Evolutionary conservation across 2,329 filamentous ascomycete genomes (phyloP).

Genomic region (Gliomastix tumulicola): DNA sequence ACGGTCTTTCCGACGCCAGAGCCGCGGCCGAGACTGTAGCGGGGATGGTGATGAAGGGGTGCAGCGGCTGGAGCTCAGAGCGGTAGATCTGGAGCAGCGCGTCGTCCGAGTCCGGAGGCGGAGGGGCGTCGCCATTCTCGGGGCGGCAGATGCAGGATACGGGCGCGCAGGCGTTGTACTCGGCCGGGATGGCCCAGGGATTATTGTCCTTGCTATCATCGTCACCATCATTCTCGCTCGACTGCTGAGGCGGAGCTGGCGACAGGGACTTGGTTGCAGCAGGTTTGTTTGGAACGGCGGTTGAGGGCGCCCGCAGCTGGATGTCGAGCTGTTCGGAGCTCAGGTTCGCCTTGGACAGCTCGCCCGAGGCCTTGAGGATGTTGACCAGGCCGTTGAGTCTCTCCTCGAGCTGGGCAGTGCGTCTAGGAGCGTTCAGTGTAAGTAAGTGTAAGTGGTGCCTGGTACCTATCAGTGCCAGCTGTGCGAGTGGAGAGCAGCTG

Average conservation of each 20-base stretch:
- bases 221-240: too few relatives aligned
- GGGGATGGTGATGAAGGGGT: constrained; percentile 40
- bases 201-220: background rate
- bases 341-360: constrained; percentile 13
- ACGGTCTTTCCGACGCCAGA: constrained; percentile 32
- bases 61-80: constrained; percentile 30
- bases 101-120: constrained; percentile 37
- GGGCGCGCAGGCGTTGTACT: constrained; percentile 38
- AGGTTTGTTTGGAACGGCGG: too few relatives aligned
- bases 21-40: constrained; percentile 22
- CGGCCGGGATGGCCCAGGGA: constrained; percentile 24
- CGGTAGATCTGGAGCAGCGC: constrained; percentile 36
- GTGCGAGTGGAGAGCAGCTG: too few relatives aligned
- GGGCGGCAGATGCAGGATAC: constrained; percentile 39
- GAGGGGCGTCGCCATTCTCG: constrained; percentile 26
- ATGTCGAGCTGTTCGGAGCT: background rate
- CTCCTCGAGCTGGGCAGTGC: constrained; percentile 42
- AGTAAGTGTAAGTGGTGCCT: background rate
- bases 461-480: background rate
- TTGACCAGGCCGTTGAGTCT: constrained; percentile 41
- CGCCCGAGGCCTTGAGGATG: constrained; percentile 34
- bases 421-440: constrained; percentile 20
- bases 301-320: too few relatives aligned
- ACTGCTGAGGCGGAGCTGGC: too few relatives aligned
- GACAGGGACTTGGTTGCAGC: too few relatives aligned